phyloP scores from a whole-genome alignment of 139 green algal genomes.

The Asterochloris erici region DNA sequence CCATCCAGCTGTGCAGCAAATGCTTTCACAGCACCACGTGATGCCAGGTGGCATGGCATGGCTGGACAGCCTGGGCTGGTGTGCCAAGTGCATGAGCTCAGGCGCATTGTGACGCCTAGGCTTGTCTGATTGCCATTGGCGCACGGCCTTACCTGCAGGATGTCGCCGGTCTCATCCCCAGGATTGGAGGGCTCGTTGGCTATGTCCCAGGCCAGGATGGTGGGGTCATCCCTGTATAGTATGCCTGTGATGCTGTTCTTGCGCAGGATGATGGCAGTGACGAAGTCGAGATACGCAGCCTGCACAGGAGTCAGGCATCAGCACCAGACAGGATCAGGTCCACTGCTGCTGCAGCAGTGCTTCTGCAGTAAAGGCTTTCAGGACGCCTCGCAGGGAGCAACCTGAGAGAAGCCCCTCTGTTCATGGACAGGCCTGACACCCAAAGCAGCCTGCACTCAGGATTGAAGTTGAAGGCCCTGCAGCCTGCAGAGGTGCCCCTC shows the following conservation, averaged over 20 bases:
- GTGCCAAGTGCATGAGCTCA: not conserved
- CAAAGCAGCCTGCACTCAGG: no score
- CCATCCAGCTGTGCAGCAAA: not conserved
- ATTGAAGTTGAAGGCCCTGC: no score
- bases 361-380: no score
- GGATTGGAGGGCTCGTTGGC: conserved; percentile 56
- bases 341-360: not conserved
- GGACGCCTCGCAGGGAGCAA: no score
- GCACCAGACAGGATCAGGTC: not conserved
- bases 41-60: not conserved
- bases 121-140: not conserved
- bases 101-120: not conserved
- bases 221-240: conserved; percentile 50
- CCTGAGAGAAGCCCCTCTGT: no score
- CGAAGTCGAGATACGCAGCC: conserved; percentile 50
- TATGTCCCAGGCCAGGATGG: conserved; percentile 60
- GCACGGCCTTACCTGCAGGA: conserved; percentile 24
- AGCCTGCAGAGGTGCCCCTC: no score
- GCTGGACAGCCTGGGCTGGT: not conserved
- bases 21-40: not conserved
- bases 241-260: conserved; percentile 47
- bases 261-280: conserved; percentile 39
- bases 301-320: conserved; percentile 39
- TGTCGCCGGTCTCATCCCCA: conserved; percentile 23
- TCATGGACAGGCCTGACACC: no score